phyloP scores from a whole-genome alignment of 169 alveolate genomes.

The Plasmodium vivax region DNA sequence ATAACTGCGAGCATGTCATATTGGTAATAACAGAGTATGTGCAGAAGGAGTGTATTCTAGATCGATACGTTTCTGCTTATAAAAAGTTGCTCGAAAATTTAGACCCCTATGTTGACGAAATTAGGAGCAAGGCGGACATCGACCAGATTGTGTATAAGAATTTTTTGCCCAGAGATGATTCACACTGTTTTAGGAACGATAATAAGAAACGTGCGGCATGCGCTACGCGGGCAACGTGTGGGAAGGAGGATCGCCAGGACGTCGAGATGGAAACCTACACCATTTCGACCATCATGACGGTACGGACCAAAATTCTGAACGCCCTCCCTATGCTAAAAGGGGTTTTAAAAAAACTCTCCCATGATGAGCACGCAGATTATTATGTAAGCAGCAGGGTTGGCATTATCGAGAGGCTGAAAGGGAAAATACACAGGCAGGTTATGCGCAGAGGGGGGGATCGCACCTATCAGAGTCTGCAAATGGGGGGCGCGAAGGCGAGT shows the following conservation, averaged over 20 bases:
- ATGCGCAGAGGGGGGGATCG: background rate
- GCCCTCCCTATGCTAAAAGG: slow-evolving; percentile 57
- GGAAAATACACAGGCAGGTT: slow-evolving; percentile 5
- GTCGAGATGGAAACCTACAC: slow-evolving; percentile 75
- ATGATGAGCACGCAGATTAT: slow-evolving; percentile 3
- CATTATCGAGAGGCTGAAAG: slow-evolving; percentile 43
- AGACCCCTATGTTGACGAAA: slow-evolving; percentile 13
- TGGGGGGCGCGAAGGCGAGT: background rate
- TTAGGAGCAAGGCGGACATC: slow-evolving; percentile 29
- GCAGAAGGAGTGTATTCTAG: slow-evolving; percentile 46
- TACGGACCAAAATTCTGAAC: slow-evolving; percentile 23
- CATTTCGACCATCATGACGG: slow-evolving; percentile 32
- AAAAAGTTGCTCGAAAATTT: slow-evolving; percentile 43
- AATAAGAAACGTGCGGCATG: background rate
- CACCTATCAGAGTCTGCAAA: background rate
- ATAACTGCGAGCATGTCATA: slow-evolving; percentile 34
- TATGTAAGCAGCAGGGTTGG: slow-evolving; percentile 55
- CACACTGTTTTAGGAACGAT: background rate
- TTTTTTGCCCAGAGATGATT: background rate
- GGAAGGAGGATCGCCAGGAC: background rate
- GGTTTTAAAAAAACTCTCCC: background rate
- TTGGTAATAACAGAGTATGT: slow-evolving; percentile 56
- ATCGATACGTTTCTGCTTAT: slow-evolving; percentile 33
- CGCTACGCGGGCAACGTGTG: background rate
- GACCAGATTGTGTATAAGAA: slow-evolving; percentile 21